Evolutionary conservation across 2,329 filamentous ascomycete genomes (phyloP).

Genomic region (Parastagonospora nodorum): DNA sequence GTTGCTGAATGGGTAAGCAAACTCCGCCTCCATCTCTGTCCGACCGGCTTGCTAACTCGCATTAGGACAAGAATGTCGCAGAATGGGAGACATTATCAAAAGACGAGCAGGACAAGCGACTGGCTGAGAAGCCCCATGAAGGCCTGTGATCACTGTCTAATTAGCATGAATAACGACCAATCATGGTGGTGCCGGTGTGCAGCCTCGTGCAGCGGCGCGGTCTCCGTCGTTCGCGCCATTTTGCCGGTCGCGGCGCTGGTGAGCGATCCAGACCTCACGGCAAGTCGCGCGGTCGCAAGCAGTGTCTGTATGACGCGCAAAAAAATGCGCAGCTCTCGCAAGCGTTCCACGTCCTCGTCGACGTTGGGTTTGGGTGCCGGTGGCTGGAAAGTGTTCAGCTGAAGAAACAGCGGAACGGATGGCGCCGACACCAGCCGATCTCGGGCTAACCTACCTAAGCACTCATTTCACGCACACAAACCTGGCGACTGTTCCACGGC

Average conservation of each 20-base stretch:
- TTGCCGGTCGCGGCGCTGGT: too few relatives aligned
- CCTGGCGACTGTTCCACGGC: too few relatives aligned
- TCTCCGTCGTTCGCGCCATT: too few relatives aligned
- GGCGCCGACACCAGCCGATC: too few relatives aligned
- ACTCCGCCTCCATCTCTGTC: background rate
- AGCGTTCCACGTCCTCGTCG: too few relatives aligned
- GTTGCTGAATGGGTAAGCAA: conserved; percentile 61
- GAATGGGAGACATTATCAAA: conserved; percentile 63
- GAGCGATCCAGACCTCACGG: too few relatives aligned
- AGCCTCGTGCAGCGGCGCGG: too few relatives aligned
- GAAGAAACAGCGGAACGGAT: background rate
- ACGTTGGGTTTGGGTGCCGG: background rate
- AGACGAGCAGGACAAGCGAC: conserved; percentile 62
- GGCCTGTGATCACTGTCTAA: background rate
- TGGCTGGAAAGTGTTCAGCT: background rate
- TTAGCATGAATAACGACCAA: background rate
- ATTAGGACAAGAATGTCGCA: conserved; percentile 62
- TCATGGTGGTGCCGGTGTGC: background rate
- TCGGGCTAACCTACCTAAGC: too few relatives aligned
- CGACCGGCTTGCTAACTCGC: conserved; percentile 6
- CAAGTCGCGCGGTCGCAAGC: too few relatives aligned
- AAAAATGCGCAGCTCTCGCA: too few relatives aligned
- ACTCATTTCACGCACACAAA: too few relatives aligned
- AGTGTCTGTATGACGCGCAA: too few relatives aligned
- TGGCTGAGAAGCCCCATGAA: conserved; percentile 43